Evolutionary conservation across 768 basidiomycete genomes (phyloP).

Genomic region (Amanita inopinata): DNA sequence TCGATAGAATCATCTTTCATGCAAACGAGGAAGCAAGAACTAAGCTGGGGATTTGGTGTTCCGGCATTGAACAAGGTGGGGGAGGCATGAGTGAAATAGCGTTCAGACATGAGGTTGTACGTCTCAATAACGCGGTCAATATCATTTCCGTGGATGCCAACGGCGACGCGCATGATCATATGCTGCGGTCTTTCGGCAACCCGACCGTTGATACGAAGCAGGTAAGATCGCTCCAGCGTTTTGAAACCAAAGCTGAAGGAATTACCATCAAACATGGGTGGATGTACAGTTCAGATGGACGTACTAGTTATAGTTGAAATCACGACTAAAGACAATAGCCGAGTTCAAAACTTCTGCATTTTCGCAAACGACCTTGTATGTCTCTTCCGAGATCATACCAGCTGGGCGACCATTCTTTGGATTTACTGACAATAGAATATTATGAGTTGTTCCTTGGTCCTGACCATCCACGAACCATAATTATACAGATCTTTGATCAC

Average conservation of each 20-base stretch:
- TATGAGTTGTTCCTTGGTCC: background rate
- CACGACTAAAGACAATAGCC: conserved; percentile 95
- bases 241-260: conserved; percentile 90
- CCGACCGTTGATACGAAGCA: conserved; percentile 87
- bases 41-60: conserved; percentile 89
- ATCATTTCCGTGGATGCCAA: conserved; percentile 89
- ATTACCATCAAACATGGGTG: background rate
- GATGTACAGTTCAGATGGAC: conserved; percentile 18
- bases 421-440: conserved; percentile 59
- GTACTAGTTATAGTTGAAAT: conserved; percentile 94
- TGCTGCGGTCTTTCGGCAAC: conserved; percentile 98
- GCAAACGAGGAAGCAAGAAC: conserved; percentile 93
- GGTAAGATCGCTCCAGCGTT: conserved; percentile 95
- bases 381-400: conserved; percentile 87
- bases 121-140: conserved; percentile 87
- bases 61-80: conserved; percentile 98
- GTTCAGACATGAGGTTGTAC: conserved; percentile 93
- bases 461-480: conserved; percentile 48
- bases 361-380: conserved; percentile 70
- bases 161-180: conserved; percentile 99
- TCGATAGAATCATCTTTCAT: conserved; percentile 99
- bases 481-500: conserved; percentile 87
- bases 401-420: conserved; percentile 86
- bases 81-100: conserved; percentile 97
- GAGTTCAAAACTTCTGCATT: conserved; percentile 82